Evolutionary conservation across 2,329 filamentous ascomycete species (phyloP), one percentile per base, ranked within the genome.

Genomic region (Aspergillus uvarum): DNA sequence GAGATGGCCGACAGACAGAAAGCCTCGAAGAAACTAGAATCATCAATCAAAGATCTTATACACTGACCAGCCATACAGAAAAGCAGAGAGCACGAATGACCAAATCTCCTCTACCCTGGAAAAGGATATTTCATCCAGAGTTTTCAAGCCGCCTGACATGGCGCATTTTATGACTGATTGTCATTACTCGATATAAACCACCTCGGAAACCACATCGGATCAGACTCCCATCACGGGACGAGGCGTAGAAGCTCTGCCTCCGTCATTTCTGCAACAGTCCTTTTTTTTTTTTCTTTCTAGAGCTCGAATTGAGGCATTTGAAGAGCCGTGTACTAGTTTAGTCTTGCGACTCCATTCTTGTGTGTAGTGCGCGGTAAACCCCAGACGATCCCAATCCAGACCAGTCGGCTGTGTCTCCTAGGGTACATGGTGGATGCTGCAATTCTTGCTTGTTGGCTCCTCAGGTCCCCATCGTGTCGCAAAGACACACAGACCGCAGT

Each of bases 341-440:
- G 52, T 55, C 50, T 47, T 47, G 48, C 56, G 48, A 54, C 47
- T 44, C 38, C 38, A 44, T 44, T 44, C 32, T 16, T 35, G 32
- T 35, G 38, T 35, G 32, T 35, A 44, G 38, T 19, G 38, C 38
- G 38, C 38, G 38, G 38, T 44, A 51, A 60, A 65, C 62, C 62
- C 63, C 63, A 59, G 63, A 65, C 54, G 58, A 65, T 65, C 60
- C 60, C 49, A 62, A 64, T 62, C 60, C 57, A 64, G 51, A 52
- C 59, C 59, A 44, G 53, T 52, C 48, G 48, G 44, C 48, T 19
- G 38, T 44, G 38, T 44, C 38, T 44, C 38, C 38, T 44, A 44
- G 16, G 38, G 38, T 44, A 44, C 38, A 44, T 44, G 38, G 38
- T 44, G 38, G 38, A 44, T 44, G 38, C 38, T 44, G 38, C 38